Evolutionary conservation across 2,329 filamentous ascomycete genomes (phyloP).

Genomic region (Xylaria multiplex): DNA sequence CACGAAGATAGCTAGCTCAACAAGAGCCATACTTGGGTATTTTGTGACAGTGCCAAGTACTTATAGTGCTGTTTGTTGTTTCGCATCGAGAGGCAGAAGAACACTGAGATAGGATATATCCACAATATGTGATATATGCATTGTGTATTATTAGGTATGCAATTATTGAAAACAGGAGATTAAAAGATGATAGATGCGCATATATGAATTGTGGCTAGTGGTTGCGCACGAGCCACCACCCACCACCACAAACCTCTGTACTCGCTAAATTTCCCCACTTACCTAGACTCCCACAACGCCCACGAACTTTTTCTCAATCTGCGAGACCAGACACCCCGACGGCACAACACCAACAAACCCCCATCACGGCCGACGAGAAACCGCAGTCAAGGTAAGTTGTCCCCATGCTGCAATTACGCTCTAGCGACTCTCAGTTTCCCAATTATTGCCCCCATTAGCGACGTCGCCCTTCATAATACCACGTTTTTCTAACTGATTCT

Average conservation of each 20-base stretch:
- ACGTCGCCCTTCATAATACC: not conserved
- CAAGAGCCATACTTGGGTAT: not conserved
- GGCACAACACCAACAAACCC: conserved; percentile 42
- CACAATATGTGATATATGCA: too few species aligned
- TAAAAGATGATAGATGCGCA: too few species aligned
- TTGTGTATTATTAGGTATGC: too few species aligned
- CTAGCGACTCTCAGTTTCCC: not conserved
- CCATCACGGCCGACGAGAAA: conserved; percentile 45
- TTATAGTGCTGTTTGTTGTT: too few species aligned
- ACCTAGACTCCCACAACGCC: conserved; percentile 38
- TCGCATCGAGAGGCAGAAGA: too few species aligned
- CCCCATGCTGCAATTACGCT: conserved; percentile 7
- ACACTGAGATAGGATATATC: too few species aligned
- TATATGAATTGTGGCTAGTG: conserved; percentile 33
- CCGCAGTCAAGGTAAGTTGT: conserved; percentile 46
- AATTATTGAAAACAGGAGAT: too few species aligned
- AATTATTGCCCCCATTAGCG: not conserved
- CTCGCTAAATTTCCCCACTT: conserved; percentile 42
- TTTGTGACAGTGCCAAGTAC: too few species aligned
- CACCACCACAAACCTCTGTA: conserved; percentile 32
- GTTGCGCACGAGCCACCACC: conserved; percentile 31
- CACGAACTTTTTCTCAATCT: conserved; percentile 42
- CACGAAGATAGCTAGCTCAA: not conserved
- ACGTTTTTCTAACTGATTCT: conserved; percentile 40
- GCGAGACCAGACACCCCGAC: conserved; percentile 42